phyloP scores from a whole-genome alignment of 192 early-diverging fungal species.

The Allomyces macrogynus region DNA sequence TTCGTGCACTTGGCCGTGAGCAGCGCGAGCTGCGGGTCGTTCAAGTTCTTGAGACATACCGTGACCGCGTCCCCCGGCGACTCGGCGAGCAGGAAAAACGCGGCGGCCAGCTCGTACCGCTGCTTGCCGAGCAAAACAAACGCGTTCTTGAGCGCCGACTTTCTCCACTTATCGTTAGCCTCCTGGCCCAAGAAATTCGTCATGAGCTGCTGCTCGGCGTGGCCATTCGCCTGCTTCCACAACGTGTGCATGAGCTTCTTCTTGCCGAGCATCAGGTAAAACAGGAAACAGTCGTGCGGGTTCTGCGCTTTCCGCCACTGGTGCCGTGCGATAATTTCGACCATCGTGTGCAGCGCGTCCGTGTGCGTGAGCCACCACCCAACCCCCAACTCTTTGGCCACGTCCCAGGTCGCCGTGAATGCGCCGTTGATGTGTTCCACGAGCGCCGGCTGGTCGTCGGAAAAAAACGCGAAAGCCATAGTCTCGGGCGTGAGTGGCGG shows the following conservation, averaged over 20 bases:
- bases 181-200: constrained; percentile 44
- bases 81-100: constrained; percentile 84
- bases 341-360: not conserved
- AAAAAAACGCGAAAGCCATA: not conserved
- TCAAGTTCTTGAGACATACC: constrained; percentile 76
- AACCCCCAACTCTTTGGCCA: not conserved
- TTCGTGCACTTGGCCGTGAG: not conserved
- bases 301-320: constrained; percentile 11
- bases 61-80: constrained; percentile 75
- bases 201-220: constrained; percentile 77
- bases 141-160: constrained; percentile 92
- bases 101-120: constrained; percentile 76
- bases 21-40: constrained; percentile 71
- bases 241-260: constrained; percentile 74
- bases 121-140: constrained; percentile 91
- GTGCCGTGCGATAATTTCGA: not conserved
- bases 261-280: constrained; percentile 74
- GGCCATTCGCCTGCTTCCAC: constrained; percentile 63
- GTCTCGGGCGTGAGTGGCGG: not conserved
- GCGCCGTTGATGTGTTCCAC: not conserved
- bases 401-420: not conserved
- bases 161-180: constrained; percentile 80
- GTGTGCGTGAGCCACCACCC: not conserved
- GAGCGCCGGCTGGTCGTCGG: not conserved
- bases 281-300: constrained; percentile 66